Evolutionary conservation across 192 early-diverging fungal genomes (phyloP).

Genomic region (Podila epicladia): DNA sequence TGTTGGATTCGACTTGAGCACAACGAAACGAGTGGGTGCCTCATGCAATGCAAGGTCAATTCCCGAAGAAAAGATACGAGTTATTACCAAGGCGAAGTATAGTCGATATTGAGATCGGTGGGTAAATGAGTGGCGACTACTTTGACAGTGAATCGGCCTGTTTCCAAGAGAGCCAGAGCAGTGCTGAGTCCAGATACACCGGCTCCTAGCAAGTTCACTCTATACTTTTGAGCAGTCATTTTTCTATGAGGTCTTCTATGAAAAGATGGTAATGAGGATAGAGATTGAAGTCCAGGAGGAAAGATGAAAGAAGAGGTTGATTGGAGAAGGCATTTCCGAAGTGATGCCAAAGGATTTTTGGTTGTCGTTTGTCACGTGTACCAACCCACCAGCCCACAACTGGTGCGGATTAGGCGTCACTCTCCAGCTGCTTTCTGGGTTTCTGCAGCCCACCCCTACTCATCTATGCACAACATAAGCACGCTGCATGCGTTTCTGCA

Average conservation of each 20-base stretch:
- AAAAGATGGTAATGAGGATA: background rate
- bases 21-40: background rate
- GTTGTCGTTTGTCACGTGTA: too few relatives aligned
- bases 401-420: too few relatives aligned
- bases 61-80: background rate
- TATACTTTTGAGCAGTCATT: constrained; percentile 13
- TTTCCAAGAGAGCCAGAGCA: constrained; percentile 65
- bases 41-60: too few relatives aligned
- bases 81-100: constrained; percentile 61
- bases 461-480: too few relatives aligned
- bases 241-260: background rate
- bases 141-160: constrained; percentile 66
- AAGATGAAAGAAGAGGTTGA: too few relatives aligned
- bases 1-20: background rate
- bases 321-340: too few relatives aligned
- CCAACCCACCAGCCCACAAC: too few relatives aligned
- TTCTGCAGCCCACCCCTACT: too few relatives aligned
- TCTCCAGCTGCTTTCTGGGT: too few relatives aligned
- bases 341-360: too few relatives aligned
- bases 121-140: constrained; percentile 67
- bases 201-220: constrained; percentile 70
- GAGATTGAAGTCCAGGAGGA: background rate
- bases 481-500: too few relatives aligned
- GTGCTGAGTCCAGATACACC: constrained; percentile 81
- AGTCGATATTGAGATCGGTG: constrained; percentile 58